Conservation (phyloP, 2,329 filamentous ascomycete species). For the Trichoderma asperellum region DNA sequence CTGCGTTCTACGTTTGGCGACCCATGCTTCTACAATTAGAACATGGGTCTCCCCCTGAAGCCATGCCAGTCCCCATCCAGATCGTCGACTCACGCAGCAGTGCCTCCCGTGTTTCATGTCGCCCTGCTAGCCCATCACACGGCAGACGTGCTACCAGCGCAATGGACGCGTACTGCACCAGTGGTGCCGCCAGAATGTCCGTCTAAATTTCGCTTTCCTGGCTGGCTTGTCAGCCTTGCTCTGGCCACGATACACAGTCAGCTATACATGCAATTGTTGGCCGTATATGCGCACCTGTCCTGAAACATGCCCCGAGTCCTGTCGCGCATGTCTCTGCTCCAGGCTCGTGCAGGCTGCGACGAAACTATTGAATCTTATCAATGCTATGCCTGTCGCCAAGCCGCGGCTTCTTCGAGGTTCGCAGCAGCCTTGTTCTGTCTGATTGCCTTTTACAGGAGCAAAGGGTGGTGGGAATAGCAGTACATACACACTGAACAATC, state of each 20-base stretch:
- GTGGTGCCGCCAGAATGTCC: not conserved
- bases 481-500: not conserved
- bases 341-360: not conserved
- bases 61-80: slow-evolving; percentile 25
- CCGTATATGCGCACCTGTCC: not conserved
- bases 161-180: not conserved
- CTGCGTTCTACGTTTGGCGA: not conserved
- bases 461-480: not conserved
- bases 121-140: slow-evolving; percentile 23
- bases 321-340: not conserved
- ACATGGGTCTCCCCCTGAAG: not conserved
- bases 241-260: not conserved
- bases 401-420: not conserved
- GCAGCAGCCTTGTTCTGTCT: not conserved
- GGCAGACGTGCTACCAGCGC: not conserved
- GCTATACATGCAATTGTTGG: not conserved
- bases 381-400: slow-evolving; percentile 8
- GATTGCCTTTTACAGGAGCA: not conserved
- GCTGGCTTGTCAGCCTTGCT: not conserved
- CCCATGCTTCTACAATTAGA: not conserved
- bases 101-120: slow-evolving; percentile 29
- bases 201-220: slow-evolving; percentile 13
- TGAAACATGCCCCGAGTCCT: not conserved
- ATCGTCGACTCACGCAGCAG: slow-evolving; percentile 27
- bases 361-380: slow-evolving; percentile 8